Evolutionary conservation across 192 early-diverging fungal species (phyloP).

Genomic region (Podila verticillata): DNA sequence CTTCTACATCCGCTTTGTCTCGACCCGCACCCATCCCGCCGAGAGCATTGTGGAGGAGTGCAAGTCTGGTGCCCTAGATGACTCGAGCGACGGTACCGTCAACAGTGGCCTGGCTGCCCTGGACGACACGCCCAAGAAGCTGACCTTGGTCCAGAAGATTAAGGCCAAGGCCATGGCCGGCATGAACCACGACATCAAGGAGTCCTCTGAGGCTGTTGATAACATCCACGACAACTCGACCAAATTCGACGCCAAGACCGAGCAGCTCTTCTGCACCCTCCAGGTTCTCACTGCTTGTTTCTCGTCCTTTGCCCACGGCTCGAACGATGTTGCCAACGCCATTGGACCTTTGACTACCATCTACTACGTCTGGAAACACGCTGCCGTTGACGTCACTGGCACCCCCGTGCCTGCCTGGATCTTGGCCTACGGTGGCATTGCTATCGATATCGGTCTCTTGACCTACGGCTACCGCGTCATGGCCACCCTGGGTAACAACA

Average conservation of each 20-base stretch:
- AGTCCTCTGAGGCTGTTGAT: conserved; percentile 26
- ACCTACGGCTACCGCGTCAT: conserved; percentile 80
- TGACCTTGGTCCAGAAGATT: conserved; percentile 2
- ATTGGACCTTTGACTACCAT: conserved; percentile 84
- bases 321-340: conserved; percentile 88
- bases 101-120: not conserved
- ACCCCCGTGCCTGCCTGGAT: conserved; percentile 77
- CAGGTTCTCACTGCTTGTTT: conserved; percentile 83
- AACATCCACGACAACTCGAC: conserved; percentile 69
- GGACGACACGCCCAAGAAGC: not conserved
- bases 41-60: not conserved
- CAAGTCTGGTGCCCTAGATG: not conserved
- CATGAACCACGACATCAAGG: conserved; percentile 32
- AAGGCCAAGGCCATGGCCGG: not conserved
- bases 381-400: conserved; percentile 48
- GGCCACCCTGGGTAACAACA: conserved; percentile 81
- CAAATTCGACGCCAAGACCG: conserved; percentile 75
- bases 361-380: conserved; percentile 67
- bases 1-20: conserved; percentile 42
- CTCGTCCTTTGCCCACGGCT: conserved; percentile 86
- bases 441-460: conserved; percentile 80
- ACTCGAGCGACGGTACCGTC: not conserved
- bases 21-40: conserved; percentile 53
- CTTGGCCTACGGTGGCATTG: conserved; percentile 72
- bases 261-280: conserved; percentile 85